Conservation (phyloP, 805 yeast species). For the Suhomyces prunicola region DNA sequence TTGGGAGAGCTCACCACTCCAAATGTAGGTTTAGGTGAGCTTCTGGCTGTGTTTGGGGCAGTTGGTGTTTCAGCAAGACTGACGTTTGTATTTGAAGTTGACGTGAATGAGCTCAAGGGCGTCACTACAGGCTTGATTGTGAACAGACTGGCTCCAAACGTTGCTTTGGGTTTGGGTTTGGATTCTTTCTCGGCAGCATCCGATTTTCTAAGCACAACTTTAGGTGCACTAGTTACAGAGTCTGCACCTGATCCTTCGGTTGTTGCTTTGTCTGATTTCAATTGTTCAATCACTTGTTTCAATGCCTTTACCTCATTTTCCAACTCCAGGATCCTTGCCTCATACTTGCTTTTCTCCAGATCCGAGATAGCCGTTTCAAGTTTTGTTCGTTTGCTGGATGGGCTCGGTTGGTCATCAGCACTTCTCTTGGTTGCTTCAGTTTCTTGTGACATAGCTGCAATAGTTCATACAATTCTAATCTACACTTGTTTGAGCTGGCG, state of each 20-base stretch:
- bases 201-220: neutral
- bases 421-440: conserved; percentile 11
- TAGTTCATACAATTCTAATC: neutral
- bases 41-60: conserved; percentile 8
- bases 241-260: neutral
- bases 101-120: conserved; percentile 9
- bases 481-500: neutral
- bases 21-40: conserved; percentile 8
- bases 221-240: neutral
- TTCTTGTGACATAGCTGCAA: neutral
- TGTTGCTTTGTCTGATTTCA: neutral
- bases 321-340: neutral
- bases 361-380: neutral
- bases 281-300: neutral
- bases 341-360: neutral
- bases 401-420: conserved; percentile 18
- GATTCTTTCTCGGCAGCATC: neutral
- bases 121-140: conserved; percentile 8
- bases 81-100: neutral
- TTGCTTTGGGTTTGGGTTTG: conserved; percentile 10
- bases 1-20: conserved; percentile 4
- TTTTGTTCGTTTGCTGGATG: conserved; percentile 4
- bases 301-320: neutral
- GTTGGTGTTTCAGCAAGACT: conserved; percentile 9
- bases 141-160: conserved; percentile 14